Evolutionary conservation across 345 rosid genomes (phyloP), one percentile per base, ranked within the genome.

Genomic region (Populus tremula): DNA sequence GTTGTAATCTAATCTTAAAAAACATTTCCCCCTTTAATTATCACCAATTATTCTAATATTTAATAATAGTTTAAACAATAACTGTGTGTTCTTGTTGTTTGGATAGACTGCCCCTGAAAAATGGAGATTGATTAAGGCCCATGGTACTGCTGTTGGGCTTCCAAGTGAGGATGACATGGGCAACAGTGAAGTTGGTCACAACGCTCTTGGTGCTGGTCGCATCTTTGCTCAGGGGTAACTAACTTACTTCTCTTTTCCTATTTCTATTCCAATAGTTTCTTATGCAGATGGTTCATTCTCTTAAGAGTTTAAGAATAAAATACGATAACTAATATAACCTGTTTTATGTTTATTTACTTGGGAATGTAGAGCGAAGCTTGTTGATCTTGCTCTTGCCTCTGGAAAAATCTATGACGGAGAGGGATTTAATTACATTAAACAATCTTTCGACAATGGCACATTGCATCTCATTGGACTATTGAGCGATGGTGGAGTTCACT

Each of bases 81-180:
- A 14, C 16, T 69, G 71, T 56, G 38, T 59, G 3, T 25, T 63
- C n/a, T 17, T 69, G 20, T 53, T 12, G 31, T 56, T 17, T 9
- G 27, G 25, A 53, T 56, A 95, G 97, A 86, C 85, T 56, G 94
- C 94, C 47, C 98, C 99, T 2, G 89, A 88, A 72, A 86, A 76
- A 62, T 96, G 99, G 99, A 91, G 98, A 77, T 80, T 96, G 87
- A 79, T 96, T 78, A 92, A 76, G 85, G 99, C 98, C 69, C 98
- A 96, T 67, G 99, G 99, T 31, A 83, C 70, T 53, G 97, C 99
- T 2, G 99, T 93, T 27, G 99, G 99, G 45, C 93, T 96, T 64
- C 99, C 99, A 6, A 86, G 92, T 3, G 99, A 96, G 17, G 99
- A 96, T 82, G 99, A 96, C 82, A 93, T 93, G 99, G 99, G 99